Percentiles rank a stretch among this genome's conserved stretches.
Evolutionary conservation across 2,329 filamentous ascomycete species (phyloP).

Genomic region (Ascochyta clinopodiicola): DNA sequence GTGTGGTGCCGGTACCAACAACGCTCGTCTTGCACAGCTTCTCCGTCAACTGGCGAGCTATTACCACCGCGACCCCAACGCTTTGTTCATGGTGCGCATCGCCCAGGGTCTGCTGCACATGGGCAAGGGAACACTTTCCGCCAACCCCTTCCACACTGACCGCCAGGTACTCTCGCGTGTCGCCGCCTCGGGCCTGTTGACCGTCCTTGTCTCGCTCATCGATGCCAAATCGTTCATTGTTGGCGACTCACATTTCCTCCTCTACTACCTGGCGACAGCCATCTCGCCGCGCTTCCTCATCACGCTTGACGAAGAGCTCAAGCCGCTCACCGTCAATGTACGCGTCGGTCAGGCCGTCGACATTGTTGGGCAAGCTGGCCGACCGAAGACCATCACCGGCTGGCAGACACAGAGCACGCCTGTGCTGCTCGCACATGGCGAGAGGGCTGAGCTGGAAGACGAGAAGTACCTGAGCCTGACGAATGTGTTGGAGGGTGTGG

Average conservation of each 20-base stretch:
- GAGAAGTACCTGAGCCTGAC: conserved; percentile 95
- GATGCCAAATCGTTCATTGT: conserved; percentile 88
- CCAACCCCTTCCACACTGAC: conserved; percentile 99
- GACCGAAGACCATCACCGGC: conserved; percentile 98
- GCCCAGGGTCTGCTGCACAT: conserved; percentile 97
- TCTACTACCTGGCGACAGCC: conserved; percentile 95
- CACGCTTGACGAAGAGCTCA: conserved; percentile 91
- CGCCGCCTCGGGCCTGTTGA: conserved; percentile 84
- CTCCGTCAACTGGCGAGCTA: conserved; percentile 95
- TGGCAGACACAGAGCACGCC: conserved; percentile 99
- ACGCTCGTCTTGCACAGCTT: conserved; percentile 92
- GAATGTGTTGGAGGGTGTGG: conserved; percentile 89
- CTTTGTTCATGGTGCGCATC: conserved; percentile 98
- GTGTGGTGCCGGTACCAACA: conserved; percentile 95
- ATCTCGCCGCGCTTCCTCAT: conserved; percentile 98
- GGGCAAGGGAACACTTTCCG: conserved; percentile 95
- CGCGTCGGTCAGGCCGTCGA: conserved; percentile 97
- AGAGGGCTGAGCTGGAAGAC: conserved; percentile 95
- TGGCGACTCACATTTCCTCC: conserved; percentile 82
- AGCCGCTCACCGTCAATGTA: conserved; percentile 94
- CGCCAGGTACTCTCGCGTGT: conserved; percentile 94
- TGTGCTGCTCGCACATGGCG: conserved; percentile 90
- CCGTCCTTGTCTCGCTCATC: conserved; percentile 91
- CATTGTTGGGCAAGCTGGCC: conserved; percentile 94
- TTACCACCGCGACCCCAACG: conserved; percentile 95